These are phyloP conservation scores for Cryptosporidium meleagridis DNA, from an alignment of 169 alveolate genomes.

Conservation along the genomic window DNA sequence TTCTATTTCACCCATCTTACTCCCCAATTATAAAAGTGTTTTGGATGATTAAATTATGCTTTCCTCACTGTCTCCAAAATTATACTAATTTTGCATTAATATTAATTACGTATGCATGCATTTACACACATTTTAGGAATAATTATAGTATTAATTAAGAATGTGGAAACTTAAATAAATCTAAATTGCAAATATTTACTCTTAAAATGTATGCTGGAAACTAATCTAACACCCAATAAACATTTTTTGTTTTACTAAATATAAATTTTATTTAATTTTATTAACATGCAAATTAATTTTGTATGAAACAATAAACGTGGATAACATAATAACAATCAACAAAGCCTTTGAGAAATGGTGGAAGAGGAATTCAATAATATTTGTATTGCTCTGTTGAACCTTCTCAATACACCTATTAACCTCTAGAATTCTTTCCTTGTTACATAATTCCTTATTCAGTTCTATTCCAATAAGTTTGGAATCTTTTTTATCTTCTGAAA, in stretches of 20 bases:
- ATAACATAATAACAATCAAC: background rate
- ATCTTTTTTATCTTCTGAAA: background rate
- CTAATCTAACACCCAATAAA: background rate
- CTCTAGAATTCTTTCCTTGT: constrained; percentile 2
- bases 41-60: background rate
- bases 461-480: constrained; percentile 3
- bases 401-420: constrained; percentile 13
- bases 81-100: background rate
- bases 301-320: constrained; percentile 10
- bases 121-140: background rate
- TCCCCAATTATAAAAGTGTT: background rate
- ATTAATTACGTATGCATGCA: constrained; percentile 11
- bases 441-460: constrained; percentile 21
- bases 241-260: too few species aligned
- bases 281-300: constrained; percentile 8
- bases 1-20: background rate
- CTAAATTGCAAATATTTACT: background rate
- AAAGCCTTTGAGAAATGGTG: constrained; percentile 13
- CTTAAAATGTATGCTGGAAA: background rate
- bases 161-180: background rate
- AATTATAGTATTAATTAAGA: background rate
- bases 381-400: background rate
- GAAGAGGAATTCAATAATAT: background rate
- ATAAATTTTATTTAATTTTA: constrained; percentile 1
- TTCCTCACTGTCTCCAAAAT: background rate